Base-by-base conservation (phyloP, 1,284 basidiomycete species). In the Kalmanozyma brasiliensis region DNA sequence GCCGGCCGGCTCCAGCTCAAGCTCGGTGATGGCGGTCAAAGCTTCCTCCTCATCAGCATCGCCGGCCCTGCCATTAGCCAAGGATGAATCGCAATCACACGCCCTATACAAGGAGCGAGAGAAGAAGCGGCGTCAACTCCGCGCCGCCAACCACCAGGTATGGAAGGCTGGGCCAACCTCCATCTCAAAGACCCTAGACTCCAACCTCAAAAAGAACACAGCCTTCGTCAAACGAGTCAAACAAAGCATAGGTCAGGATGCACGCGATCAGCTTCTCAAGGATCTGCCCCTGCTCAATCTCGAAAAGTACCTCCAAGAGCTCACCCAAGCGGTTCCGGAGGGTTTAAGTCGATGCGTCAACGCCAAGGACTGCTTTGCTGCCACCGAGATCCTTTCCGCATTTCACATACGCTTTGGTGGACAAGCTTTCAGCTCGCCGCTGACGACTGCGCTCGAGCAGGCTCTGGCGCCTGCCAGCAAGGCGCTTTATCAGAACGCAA, bases 241-340 rank as follows among this genome's bases (percentile, higher is more conserved):
- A 22, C 75, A 78, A 46, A 60, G 73, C 34, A 61, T 80, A 11
- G 67, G 69, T 8, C 58, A 52, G 13, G 80, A 82, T 32, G 58
- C 62, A 0, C 65, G 95, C 19, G 77, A 78, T 7, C 52, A 60
- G 33, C 58, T 80, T 2, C 40, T 80, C 37, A 74, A 94, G 83
- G 96, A 99, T 78, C 89, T 96, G 65, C 89, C 92, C 61, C 86
- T 89, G 0, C 86, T 99, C 42, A 90, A 92, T 4, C 86, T 99
- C 44, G 93, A 93, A 84, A 98, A 97, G 83, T 98, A 99, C 81
- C 86, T 95, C 49, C 94, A 97, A 76, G 96, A 99, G 84, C 90
- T 98, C 63, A 90, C 91, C 1, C 89, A 89, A 11, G 94, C 93
- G 2, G 86, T 90, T 0, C 85, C 92, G 0, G 96, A 99, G 79